Base-by-base conservation (phyloP, 768 basidiomycete genomes). In the Termitomyces sp. region DNA sequence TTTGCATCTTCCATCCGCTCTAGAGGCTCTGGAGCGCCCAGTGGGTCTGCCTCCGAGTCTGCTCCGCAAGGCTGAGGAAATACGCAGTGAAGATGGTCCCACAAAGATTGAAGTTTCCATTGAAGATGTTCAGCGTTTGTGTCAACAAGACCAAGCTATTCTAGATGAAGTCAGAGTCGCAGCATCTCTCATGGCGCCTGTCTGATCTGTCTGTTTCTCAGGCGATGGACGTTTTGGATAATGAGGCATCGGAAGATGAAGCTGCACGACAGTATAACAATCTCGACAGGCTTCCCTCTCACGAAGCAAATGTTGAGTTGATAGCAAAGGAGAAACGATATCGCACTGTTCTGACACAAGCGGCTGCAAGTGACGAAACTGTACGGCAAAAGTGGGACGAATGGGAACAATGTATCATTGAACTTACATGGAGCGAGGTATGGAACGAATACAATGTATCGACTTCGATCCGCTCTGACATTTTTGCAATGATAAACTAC, bases 141-240 rank as follows among this genome's bases (percentile, higher is more conserved):
- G 87, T 0, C 73, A 74, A 48, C 81, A 84, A 24, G 85, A 89
- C 65, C 71, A 76, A 55, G 71, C 77, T 20, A 73, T 90, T 18
- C 65, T 98, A 22, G 82, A 92, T 50, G 92, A 97, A 78, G 95
- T 92, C 64, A 36, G 60, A 42, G 14, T 55, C 46, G 2, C 12
- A 46, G 9, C 31, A 55, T 36, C 34, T n/a, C 37, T 52, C 18
- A n/a, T 39, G 13, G 22, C 12, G 36, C 27, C 37, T 14, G 22
- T 46, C 37, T 51, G 39, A 57, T 53, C 18, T 27, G 36, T 24
- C 32, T 20, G 32, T 39, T 53, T 37, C 37, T 10, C 57, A 97
- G 94, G 85, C 92, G 0, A 80, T 94, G 76, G 93, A 94, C 64
- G 84, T 95, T 22, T 73, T 99, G n/a, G 94, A 96, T 63, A 84